Percentiles rank a stretch among this genome's conserved stretches.
These are phyloP conservation scores for Diplocarpon rosae DNA, from an alignment of 2,329 filamentous ascomycete species.

Conservation along the genomic window DNA sequence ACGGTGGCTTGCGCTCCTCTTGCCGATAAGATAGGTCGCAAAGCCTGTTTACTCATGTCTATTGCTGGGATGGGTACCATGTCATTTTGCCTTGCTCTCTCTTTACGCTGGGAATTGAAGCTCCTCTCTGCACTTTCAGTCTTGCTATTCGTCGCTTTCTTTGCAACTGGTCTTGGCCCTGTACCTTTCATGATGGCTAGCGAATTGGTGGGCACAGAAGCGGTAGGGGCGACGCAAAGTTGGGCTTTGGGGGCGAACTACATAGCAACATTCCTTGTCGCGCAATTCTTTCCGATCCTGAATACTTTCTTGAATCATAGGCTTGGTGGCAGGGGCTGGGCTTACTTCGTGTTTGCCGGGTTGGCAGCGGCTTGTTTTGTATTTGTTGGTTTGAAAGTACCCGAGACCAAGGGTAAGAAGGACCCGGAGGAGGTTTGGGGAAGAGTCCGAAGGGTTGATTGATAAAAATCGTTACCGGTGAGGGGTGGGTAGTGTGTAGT, in stretches of 20 bases:
- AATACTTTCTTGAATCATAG: slow-evolving; percentile 58
- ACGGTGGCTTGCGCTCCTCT: slow-evolving; percentile 75
- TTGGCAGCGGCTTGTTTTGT: slow-evolving; percentile 56
- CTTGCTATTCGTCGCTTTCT: slow-evolving; percentile 77
- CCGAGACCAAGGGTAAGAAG: slow-evolving; percentile 80
- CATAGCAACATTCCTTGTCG: slow-evolving; percentile 80
- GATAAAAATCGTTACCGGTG: background rate
- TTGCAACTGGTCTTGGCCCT: slow-evolving; percentile 82
- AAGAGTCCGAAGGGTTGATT: slow-evolving; percentile 29
- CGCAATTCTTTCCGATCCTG: slow-evolving; percentile 86
- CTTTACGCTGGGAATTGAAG: slow-evolving; percentile 63
- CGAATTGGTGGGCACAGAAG: slow-evolving; percentile 82
- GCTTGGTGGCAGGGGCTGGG: slow-evolving; percentile 62
- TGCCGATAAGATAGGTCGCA: slow-evolving; percentile 79
- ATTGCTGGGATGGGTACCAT: slow-evolving; percentile 75
- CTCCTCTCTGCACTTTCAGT: slow-evolving; percentile 72
- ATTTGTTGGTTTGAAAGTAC: slow-evolving; percentile 67
- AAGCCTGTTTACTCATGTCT: slow-evolving; percentile 70
- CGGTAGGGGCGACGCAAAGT: slow-evolving; percentile 82
- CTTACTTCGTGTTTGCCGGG: slow-evolving; percentile 84
- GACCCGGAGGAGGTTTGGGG: slow-evolving; percentile 89
- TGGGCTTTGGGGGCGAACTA: slow-evolving; percentile 84
- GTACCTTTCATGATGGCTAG: slow-evolving; percentile 91
- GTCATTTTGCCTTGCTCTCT: slow-evolving; percentile 66
- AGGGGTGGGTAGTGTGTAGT: no score